phyloP scores from a whole-genome alignment of 768 basidiomycete species.

The Tricholoma bakamatsutake region DNA sequence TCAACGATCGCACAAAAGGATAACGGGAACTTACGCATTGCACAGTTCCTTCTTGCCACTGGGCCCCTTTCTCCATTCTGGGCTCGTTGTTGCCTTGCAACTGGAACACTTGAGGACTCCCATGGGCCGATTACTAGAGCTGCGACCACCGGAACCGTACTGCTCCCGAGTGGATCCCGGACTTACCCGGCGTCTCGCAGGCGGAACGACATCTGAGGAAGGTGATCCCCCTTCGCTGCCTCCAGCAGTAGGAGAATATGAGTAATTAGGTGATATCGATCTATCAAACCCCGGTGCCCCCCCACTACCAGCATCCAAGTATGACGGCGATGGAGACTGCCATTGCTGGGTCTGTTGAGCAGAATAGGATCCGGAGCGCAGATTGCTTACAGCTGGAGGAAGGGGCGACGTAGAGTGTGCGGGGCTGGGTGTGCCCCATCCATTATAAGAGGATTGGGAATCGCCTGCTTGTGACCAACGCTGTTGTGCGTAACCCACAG shows the following conservation, averaged over 20 bases:
- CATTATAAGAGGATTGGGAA: conserved; percentile 17
- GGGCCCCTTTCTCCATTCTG: conserved; percentile 90
- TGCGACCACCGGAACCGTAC: conserved; percentile 38
- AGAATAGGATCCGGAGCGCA: conserved; percentile 27
- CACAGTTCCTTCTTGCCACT: conserved; percentile 89
- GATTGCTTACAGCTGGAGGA: conserved; percentile 24
- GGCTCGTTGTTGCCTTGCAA: conserved; percentile 77
- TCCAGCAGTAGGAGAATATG: conserved; percentile 30
- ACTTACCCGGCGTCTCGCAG: conserved; percentile 51
- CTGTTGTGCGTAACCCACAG: conserved; percentile 32
- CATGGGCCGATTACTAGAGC: conserved; percentile 59
- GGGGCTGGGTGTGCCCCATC: conserved; percentile 26
- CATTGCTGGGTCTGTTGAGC: conserved; percentile 32
- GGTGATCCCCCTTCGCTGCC: conserved; percentile 24
- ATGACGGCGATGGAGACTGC: conserved; percentile 35
- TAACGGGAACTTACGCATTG: conserved; percentile 66
- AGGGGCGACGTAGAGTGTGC: conserved; percentile 25
- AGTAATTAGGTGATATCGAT: conserved; percentile 25
- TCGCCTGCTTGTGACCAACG: conserved; percentile 36
- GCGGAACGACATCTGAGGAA: conserved; percentile 45
- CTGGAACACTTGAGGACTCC: conserved; percentile 72
- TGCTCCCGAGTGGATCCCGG: conserved; percentile 42
- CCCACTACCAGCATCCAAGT: conserved; percentile 5
- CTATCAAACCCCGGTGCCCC: conserved; percentile 2
- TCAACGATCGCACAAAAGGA: conserved; percentile 5